Conservation (phyloP, 2,329 filamentous ascomycete species). For the Alternaria sp. region DNA sequence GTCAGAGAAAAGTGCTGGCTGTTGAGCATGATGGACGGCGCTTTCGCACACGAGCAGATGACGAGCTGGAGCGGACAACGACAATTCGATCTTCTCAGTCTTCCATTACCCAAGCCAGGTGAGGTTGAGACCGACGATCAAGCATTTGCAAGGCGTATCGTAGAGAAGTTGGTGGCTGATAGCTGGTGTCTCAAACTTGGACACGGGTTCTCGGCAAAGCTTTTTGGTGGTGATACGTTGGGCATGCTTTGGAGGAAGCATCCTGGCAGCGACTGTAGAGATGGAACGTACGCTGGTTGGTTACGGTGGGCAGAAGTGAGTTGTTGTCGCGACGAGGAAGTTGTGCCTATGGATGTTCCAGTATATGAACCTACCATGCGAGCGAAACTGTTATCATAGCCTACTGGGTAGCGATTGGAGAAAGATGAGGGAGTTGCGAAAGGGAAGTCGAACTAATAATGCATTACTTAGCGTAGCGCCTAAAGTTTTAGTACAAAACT, state of each 20-base stretch:
- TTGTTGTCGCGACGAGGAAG: constrained; percentile 54
- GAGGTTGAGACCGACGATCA: constrained; percentile 59
- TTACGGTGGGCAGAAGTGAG: constrained; percentile 60
- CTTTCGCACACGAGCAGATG: constrained; percentile 54
- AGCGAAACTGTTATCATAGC: constrained; percentile 13
- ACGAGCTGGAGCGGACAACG: constrained; percentile 62
- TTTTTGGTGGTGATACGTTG: constrained; percentile 59
- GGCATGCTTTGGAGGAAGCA: constrained; percentile 64
- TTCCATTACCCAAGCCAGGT: constrained; percentile 49
- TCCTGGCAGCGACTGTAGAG: constrained; percentile 58
- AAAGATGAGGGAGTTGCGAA: not conserved
- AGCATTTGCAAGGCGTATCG: constrained; percentile 59
- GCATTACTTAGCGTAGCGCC: not conserved
- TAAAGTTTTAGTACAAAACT: not conserved
- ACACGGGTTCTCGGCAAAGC: constrained; percentile 62
- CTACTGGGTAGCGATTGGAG: not conserved
- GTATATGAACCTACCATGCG: constrained; percentile 27
- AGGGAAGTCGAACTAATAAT: not conserved
- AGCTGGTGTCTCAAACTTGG: constrained; percentile 67
- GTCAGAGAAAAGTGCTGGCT: constrained; percentile 48
- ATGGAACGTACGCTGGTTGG: constrained; percentile 65
- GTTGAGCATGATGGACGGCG: constrained; percentile 31
- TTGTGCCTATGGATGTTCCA: constrained; percentile 23
- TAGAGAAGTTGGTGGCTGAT: constrained; percentile 59
- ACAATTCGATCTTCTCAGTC: constrained; percentile 62